Conservation (phyloP, 2,329 filamentous ascomycete genomes). For the Raffaelea deltoideospora region DNA sequence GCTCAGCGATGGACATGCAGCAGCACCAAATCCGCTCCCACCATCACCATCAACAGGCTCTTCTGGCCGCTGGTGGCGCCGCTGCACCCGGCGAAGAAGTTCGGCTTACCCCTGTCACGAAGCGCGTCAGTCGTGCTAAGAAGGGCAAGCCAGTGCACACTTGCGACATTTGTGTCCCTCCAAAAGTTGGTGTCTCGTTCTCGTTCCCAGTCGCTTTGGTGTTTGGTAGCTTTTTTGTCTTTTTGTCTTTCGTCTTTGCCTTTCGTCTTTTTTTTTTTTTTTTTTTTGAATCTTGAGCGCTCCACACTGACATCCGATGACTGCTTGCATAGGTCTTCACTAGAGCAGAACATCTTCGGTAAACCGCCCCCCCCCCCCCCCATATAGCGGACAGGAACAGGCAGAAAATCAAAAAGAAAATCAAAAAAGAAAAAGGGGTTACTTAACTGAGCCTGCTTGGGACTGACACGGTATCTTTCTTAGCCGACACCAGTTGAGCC, state of each 20-base stretch:
- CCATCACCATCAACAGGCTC: too few species aligned
- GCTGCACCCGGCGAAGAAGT: not conserved
- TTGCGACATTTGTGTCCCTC: constrained; percentile 6
- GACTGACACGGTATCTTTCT: too few species aligned
- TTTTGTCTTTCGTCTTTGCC: constrained; percentile 6
- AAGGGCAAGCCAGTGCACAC: constrained; percentile 8
- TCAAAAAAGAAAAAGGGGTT: not conserved
- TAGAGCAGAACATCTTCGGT: constrained; percentile 12
- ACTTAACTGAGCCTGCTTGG: too few species aligned
- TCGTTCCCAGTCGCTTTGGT: too few species aligned
- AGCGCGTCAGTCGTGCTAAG: constrained; percentile 5
- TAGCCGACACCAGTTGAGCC: constrained; percentile 18
- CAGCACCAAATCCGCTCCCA: too few species aligned
- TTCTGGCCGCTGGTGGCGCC: too few species aligned
- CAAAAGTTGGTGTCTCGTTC: constrained; percentile 3
- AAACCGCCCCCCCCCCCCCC: not conserved
- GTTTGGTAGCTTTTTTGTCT: too few species aligned
- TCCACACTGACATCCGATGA: constrained; percentile 14
- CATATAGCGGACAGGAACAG: too few species aligned
- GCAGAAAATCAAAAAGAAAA: too few species aligned
- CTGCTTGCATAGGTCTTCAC: constrained; percentile 3
- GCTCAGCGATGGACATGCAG: too few species aligned
- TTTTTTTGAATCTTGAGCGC: constrained; percentile 4
- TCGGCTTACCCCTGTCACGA: constrained; percentile 5
- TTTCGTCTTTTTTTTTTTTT: not conserved